Percentiles rank a stretch among this genome's conserved stretches.
Evolutionary conservation across 805 yeast species (phyloP).

Genomic region (Metschnikowia drakensbergensis): DNA sequence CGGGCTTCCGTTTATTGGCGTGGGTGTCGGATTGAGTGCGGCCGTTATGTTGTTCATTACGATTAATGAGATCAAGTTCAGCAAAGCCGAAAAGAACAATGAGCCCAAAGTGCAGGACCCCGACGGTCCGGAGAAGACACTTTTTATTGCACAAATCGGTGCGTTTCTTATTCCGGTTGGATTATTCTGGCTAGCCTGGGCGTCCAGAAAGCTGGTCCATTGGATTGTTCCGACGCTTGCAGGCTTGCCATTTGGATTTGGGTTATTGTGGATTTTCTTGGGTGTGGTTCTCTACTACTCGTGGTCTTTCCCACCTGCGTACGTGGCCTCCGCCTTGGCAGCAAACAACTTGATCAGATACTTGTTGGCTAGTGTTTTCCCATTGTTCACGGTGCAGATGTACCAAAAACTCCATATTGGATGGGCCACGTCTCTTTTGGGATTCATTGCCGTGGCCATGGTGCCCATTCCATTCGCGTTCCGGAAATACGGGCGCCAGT

Average conservation of each 20-base stretch:
- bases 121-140: constrained; percentile 57
- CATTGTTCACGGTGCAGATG: constrained; percentile 85
- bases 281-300: constrained; percentile 65
- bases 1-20: constrained; percentile 68
- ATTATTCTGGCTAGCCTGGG: constrained; percentile 82
- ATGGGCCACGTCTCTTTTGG: constrained; percentile 76
- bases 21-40: constrained; percentile 60
- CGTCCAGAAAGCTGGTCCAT: constrained; percentile 55
- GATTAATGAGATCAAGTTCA: constrained; percentile 44
- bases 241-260: constrained; percentile 77
- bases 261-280: constrained; percentile 68
- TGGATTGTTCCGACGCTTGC: constrained; percentile 77
- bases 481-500: constrained; percentile 50
- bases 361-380: constrained; percentile 72
- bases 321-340: constrained; percentile 83
- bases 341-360: constrained; percentile 83
- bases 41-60: constrained; percentile 52
- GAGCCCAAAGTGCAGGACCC: constrained; percentile 63
- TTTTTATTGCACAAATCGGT: constrained; percentile 62
- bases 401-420: constrained; percentile 62
- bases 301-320: constrained; percentile 67
- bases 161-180: constrained; percentile 63
- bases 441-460: constrained; percentile 62
- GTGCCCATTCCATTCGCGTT: constrained; percentile 75
- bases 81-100: not conserved